Base-by-base conservation (phyloP, 2,329 filamentous ascomycete genomes). In the Scedosporium boydii region DNA sequence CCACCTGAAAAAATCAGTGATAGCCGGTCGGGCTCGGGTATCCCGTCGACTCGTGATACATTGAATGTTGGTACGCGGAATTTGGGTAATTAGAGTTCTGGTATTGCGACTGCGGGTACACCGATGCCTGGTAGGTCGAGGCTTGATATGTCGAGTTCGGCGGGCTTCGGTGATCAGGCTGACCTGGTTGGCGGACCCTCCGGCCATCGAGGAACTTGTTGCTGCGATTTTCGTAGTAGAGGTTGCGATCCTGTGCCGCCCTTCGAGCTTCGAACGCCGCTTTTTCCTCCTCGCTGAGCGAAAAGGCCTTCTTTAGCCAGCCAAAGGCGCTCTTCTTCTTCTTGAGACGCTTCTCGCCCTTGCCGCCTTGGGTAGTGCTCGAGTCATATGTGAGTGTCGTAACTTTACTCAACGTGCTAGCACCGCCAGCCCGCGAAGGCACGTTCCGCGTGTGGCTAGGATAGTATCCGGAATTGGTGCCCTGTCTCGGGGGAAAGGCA, bases 241-340 rank as follows among this genome's bases (percentile, higher is more conserved):
- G 73, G 63, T 80, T 79, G 0, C 70, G 72, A 12, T 69, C 63
- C 63, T 79, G 74, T 67, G 78, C 76, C 6, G 76, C 75, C 68
- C 77, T 81, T 63, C 80, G 79, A 56, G 80, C 79, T 69, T 87
- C 84, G 65, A 85, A 88, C 9, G 80, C 79, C 7, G 79, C 77
- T 60, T 79, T 80, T 70, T 88, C 85, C 58, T 87, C 83, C 23
- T 88, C 85, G 64, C 86, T 84, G 27, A 88, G 73, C 41, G 81
- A 82, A 60, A 88, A 88, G 0, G 85, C 85, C 74, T 88, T 87
- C 72, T 87, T 87, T 62, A 88, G 71, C 85, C 85, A 88, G 2
- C 85, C 85, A 68, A 88, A 87, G 1, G 84, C 83, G 67, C 85
- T 87, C 65, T 83, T 80, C 76, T 87, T 87, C 76, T 87, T 88